Evolutionary conservation across 306 rosid genomes (phyloP), one percentile per base, ranked within the genome.

Genomic region (Datisca glomerata): DNA sequence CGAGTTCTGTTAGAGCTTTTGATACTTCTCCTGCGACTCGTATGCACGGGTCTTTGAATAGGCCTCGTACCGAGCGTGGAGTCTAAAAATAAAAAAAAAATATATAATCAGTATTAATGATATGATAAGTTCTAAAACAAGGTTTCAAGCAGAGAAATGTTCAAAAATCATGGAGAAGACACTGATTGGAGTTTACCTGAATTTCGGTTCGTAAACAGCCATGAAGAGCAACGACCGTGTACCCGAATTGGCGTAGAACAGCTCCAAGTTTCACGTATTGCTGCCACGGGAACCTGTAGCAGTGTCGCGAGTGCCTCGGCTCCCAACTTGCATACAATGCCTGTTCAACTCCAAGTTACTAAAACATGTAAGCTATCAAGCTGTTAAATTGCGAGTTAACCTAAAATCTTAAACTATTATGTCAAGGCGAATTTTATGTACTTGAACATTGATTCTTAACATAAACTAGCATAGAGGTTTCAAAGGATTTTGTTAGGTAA

Each of bases 251-350:
- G 29, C 95, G 97, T 58, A 89, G 82, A 72, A 83, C 93, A 21
- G 65, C 72, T 49, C 95, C 97, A 4, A 89, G 64, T 70, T 84
- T 83, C 19, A 89, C 93, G 40, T 89, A 89, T 38, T 64, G 97
- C 68, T 89, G 94, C 71, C 93, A 83, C 50, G 97, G 97, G 52
- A 77, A 63, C 47, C 52, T 74, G 43, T 77, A 63, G 45, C 94
- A 89, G 43, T 86, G 75, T 46, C 79, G 67, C 1, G 93, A 72
- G 58, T 89, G 97, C 61, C 97, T 83, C 7, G 97, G 95, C 61
- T 89, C 97, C 97, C 95, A 89, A 59, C 95, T 89, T 66, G 97
- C 91, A 56, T 83, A 67, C 18, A 77, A 56, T 38, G 97, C 97
- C 97, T 87, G 51, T 28, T 21, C 66, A 57, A 36, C 53, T 51